Base-by-base conservation (phyloP, 2,329 filamentous ascomycete genomes). In the Alternaria arborescens region DNA sequence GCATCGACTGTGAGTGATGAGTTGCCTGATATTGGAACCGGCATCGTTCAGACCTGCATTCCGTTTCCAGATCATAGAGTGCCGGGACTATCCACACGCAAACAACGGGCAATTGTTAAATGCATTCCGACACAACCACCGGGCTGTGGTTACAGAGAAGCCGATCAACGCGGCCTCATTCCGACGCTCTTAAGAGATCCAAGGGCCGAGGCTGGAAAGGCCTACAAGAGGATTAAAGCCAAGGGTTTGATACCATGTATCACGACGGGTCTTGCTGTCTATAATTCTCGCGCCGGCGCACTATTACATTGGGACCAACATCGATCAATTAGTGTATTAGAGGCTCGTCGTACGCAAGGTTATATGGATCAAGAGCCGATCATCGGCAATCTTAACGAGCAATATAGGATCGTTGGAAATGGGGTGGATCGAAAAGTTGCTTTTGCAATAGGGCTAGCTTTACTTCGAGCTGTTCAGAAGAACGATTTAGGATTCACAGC, bases 351-450 rank as follows among this genome's bases (percentile, higher is more conserved):
- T 2, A 89, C 88, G 0, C 92, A 95, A 73, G 89, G 90, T 0
- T 88, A 91, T 41, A 87, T 83, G 0, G 90, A 94, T 56, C 65
- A 88, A 6, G 92, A 94, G 58, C 84, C 94, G 0, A 74, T 96
- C 0, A 75, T 94, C 1, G 91, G 91, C 0, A 70, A 55, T 0
- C 74, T 83, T 0, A 10, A 38, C 0, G 79, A 88, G 1, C 89
- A 92, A 71, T 88, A 86, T 79, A 85, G 83, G 55, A 86, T 92
- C 20, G 82, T 94, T 0, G 92, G 92, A 0, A 96, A 96, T 74
- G 91, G 89, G 28, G 92, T 96, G 0, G 87, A 91, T 3, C 81
- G 91, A 8, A 85, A 87, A 24, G 85, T 92, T 1, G 86, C 91
- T 0, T 76, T 93, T 18, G 87, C 87, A 0, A 74, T 93, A 1